phyloP scores from a whole-genome alignment of 306 rosid genomes.

The Cotoneaster glaucophyllus region DNA sequence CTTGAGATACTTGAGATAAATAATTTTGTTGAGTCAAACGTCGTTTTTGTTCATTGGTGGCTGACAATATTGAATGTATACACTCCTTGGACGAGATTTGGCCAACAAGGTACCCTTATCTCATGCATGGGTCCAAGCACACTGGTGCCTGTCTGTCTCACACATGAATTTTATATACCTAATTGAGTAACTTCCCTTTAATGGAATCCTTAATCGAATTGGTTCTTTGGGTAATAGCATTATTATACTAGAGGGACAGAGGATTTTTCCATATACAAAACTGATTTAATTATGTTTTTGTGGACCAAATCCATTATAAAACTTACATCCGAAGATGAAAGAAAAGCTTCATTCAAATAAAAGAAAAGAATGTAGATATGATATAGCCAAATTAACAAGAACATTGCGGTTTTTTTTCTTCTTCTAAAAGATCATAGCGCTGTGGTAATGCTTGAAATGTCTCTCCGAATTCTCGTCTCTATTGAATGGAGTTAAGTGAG shows the following conservation, averaged over 20 bases:
- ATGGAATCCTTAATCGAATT: background rate
- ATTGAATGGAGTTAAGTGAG: too few relatives aligned
- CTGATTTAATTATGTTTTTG: background rate
- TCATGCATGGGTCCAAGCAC: background rate
- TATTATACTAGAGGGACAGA: background rate
- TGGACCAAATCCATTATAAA: too few relatives aligned
- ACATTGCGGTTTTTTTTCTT: too few relatives aligned
- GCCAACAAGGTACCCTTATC: slow-evolving; percentile 8
- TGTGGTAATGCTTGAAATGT: too few relatives aligned
- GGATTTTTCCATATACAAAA: background rate
- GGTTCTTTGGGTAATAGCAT: background rate
- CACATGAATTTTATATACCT: background rate
- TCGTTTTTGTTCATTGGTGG: background rate
- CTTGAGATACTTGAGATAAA: background rate
- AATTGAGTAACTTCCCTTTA: background rate
- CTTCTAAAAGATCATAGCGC: too few relatives aligned
- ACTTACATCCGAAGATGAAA: too few relatives aligned
- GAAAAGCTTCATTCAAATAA: too few relatives aligned
- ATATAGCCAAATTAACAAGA: too few relatives aligned
- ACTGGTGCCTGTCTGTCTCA: background rate
- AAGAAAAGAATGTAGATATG: too few relatives aligned
- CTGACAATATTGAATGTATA: background rate
- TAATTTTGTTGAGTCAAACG: background rate
- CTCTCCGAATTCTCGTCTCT: too few relatives aligned
- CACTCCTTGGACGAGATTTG: background rate